Percentiles rank a stretch among this genome's conserved stretches.
Conservation (phyloP, 805 yeast genomes). For the Starmera dryadoides region DNA sequence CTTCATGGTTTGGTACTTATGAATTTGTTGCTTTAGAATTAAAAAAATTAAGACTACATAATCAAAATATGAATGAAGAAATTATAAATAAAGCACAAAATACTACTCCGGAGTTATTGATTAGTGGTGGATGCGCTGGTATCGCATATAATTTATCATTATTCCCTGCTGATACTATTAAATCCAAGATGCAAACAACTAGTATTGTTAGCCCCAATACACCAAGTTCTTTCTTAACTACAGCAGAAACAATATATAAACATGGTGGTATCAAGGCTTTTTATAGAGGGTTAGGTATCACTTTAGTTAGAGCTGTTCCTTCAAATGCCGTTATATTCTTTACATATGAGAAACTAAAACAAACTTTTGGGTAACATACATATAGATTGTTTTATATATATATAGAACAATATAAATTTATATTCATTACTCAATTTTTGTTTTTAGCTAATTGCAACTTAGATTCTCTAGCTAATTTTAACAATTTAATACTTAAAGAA, state of each 20-base stretch:
- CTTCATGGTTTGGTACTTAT: constrained; percentile 91
- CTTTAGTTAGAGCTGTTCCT: constrained; percentile 76
- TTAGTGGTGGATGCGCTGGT: constrained; percentile 87
- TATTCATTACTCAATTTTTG: too few relatives aligned
- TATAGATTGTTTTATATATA: too few relatives aligned
- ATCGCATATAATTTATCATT: constrained; percentile 69
- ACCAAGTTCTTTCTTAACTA: constrained; percentile 25
- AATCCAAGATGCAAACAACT: constrained; percentile 75
- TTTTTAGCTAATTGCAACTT: not conserved
- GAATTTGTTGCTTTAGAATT: constrained; percentile 43
- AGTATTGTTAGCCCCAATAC: constrained; percentile 24
- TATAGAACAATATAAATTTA: too few relatives aligned
- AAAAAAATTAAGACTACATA: constrained; percentile 24
- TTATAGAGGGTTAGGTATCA: constrained; percentile 81
- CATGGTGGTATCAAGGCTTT: constrained; percentile 63
- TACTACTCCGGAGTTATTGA: constrained; percentile 46
- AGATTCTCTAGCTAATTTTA: constrained; percentile 31
- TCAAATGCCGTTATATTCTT: constrained; percentile 85
- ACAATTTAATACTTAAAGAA: constrained; percentile 44
- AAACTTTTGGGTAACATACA: constrained; percentile 12
- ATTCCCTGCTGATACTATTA: constrained; percentile 88
- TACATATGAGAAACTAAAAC: constrained; percentile 60
- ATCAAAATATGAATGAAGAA: constrained; percentile 14
- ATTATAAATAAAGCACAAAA: constrained; percentile 12
- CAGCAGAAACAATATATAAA: constrained; percentile 32